These are phyloP conservation scores for Porodaedalea pini DNA, from an alignment of 1,284 basidiomycete genomes.

Conservation along the genomic window DNA sequence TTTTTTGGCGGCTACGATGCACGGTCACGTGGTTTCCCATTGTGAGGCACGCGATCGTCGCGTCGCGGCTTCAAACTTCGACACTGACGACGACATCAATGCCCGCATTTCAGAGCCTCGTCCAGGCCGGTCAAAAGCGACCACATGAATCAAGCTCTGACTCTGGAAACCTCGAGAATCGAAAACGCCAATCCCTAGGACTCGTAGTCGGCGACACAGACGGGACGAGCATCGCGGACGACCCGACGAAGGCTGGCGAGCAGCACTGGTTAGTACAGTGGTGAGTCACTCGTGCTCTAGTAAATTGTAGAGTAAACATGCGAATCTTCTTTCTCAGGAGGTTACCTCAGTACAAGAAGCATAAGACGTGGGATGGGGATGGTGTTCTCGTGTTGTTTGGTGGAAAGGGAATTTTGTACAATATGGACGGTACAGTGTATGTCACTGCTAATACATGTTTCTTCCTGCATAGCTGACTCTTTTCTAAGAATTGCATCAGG, in stretches of 20 bases:
- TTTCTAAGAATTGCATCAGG: conserved; percentile 39
- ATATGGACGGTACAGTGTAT: conserved; percentile 60
- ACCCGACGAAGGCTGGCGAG: conserved; percentile 28
- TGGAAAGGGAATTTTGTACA: conserved; percentile 51
- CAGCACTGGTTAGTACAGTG: conserved; percentile 71
- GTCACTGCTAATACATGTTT: conserved; percentile 21
- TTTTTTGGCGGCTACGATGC: too few relatives aligned
- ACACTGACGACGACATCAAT: conserved; percentile 1
- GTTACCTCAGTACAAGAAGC: conserved; percentile 76
- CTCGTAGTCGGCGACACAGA: neutral
- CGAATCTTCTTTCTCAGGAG: conserved; percentile 56
- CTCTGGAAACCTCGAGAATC: neutral
- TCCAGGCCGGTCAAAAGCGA: conserved; percentile 5
- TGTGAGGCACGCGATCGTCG: neutral
- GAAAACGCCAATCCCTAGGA: conserved; percentile 6
- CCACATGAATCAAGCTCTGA: neutral
- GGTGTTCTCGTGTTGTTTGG: conserved; percentile 57
- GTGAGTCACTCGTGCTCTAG: conserved; percentile 32
- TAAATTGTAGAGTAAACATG: neutral
- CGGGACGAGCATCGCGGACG: conserved; percentile 9
- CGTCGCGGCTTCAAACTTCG: neutral
- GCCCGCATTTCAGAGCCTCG: conserved; percentile 13
- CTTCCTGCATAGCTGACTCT: conserved; percentile 3
- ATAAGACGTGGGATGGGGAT: conserved; percentile 92
- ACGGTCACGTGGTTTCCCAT: neutral